phyloP scores from a whole-genome alignment of 441 rosid genomes.

The Omphalea diandra region DNA sequence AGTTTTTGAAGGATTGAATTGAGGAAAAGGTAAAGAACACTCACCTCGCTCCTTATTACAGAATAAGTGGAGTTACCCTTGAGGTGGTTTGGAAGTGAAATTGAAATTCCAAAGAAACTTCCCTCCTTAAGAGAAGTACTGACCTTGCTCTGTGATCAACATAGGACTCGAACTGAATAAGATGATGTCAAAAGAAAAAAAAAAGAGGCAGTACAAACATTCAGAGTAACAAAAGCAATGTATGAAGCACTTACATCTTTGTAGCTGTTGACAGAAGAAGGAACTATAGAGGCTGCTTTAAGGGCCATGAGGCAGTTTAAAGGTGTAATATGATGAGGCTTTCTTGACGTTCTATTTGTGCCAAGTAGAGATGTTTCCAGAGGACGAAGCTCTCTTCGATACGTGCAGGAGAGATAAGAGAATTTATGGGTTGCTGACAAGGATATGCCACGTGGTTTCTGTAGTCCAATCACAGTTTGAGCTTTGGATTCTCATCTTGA shows the following conservation, averaged over 20 bases:
- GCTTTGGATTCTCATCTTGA: conserved; percentile 31
- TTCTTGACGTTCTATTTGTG: background rate
- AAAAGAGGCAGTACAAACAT: background rate
- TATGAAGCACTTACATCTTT: conserved; percentile 46
- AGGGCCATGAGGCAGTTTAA: conserved; percentile 53
- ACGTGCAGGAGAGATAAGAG: no score
- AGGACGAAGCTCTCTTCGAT: no score
- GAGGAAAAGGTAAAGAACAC: background rate
- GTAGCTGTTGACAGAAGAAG: conserved; percentile 45
- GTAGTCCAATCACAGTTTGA: conserved; percentile 39
- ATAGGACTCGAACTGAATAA: background rate
- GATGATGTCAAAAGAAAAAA: no score
- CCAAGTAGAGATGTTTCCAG: background rate
- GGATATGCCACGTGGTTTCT: conserved; percentile 24
- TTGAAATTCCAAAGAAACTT: conserved; percentile 34
- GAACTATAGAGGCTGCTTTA: conserved; percentile 49
- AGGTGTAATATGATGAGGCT: background rate
- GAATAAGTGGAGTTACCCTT: conserved; percentile 38
- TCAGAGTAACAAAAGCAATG: no score
- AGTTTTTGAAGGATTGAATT: background rate
- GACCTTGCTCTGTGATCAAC: conserved; percentile 40
- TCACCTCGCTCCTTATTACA: conserved; percentile 32
- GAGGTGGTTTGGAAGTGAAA: conserved; percentile 30
- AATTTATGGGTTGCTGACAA: conserved; percentile 29
- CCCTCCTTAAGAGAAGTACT: conserved; percentile 43